phyloP scores from a whole-genome alignment of 345 rosid species.

The Eucalyptus paniculata region DNA sequence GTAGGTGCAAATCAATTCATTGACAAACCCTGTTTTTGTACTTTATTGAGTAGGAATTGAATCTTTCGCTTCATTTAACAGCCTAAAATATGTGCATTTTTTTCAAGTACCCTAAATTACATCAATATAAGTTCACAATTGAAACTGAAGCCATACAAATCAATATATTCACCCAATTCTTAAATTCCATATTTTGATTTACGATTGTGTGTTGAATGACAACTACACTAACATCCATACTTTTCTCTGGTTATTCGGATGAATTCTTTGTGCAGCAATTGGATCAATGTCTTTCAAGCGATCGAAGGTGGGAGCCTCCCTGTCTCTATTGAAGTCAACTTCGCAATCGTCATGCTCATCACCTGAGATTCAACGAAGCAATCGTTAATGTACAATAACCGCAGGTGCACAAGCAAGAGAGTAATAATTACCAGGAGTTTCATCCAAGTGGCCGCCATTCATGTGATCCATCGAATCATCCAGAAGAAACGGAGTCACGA shows the following conservation, averaged over 20 bases:
- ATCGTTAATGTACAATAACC: neutral
- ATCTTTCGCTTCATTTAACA: neutral
- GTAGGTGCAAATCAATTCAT: neutral
- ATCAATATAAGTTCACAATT: neutral
- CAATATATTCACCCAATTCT: neutral
- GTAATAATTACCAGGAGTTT: conserved; percentile 27
- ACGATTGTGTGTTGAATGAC: neutral
- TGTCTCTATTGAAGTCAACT: conserved; percentile 11
- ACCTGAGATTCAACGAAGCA: conserved; percentile 2
- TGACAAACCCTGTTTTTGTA: neutral
- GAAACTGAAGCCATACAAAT: neutral
- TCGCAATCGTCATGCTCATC: conserved; percentile 13
- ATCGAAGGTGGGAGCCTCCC: conserved; percentile 27
- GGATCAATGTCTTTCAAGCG: conserved; percentile 77
- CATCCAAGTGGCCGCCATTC: conserved; percentile 9
- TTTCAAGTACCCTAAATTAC: neutral
- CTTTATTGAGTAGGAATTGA: neutral
- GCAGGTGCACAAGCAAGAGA: neutral
- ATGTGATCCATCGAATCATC: conserved; percentile 41
- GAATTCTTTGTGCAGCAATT: conserved; percentile 79
- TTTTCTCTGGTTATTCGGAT: conserved; percentile 83
- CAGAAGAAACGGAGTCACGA: conserved; percentile 72
- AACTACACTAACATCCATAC: conserved; percentile 11
- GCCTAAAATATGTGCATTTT: neutral
- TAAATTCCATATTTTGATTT: neutral